Evolutionary conservation across 2,329 filamentous ascomycete genomes (phyloP), one percentile per base, ranked within the genome.

Genomic region (Lachnum nothofagi): DNA sequence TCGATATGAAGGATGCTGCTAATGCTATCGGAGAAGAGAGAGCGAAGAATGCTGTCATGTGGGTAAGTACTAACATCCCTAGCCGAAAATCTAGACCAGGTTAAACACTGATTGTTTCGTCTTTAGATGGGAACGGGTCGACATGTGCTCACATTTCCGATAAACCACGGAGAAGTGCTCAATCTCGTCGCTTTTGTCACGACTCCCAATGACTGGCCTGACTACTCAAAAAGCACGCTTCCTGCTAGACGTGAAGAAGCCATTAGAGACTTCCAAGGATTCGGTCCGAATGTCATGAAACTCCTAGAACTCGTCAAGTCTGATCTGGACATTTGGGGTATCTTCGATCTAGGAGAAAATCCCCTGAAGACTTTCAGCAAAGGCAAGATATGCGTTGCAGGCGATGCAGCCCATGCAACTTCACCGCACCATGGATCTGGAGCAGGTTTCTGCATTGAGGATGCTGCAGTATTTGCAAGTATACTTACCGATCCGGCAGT

Each of bases 321-420:
- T 61, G 70, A 72, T 41, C 68, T 69, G 2, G 69, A 61, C 33
- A 62, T 70, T n/a, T 75, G 72, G 72, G 72, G 68, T 0, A 54
- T 75, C 0, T 75, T 73, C 59, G 64, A 75, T 42, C 68, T 74
- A 45, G 64, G 59, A 2, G 65, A 66, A 9, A 68, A 71, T 19
- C 24, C 48, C 8, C 31, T 34, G 5, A 10, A 10, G n/a, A 42
- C 35, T 4, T 80, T 74, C 56, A 63, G 67, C 52, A 65, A 66
- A 14, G 66, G 66, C 7, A 65, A 71, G 1, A 56, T 75, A 16
- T 71, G 68, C 44, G 68, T 83, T 2, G 63, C 78, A 0, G 81
- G 80, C 4, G 80, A 85, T 57, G 78, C 80, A 0, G 80, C 80
- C 0, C 80, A 84, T 60, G 78, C 78, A 0, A 76, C 76, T 33